Base-by-base conservation (phyloP, 2,329 filamentous ascomycete genomes). In the Calonectria multiphialidica region DNA sequence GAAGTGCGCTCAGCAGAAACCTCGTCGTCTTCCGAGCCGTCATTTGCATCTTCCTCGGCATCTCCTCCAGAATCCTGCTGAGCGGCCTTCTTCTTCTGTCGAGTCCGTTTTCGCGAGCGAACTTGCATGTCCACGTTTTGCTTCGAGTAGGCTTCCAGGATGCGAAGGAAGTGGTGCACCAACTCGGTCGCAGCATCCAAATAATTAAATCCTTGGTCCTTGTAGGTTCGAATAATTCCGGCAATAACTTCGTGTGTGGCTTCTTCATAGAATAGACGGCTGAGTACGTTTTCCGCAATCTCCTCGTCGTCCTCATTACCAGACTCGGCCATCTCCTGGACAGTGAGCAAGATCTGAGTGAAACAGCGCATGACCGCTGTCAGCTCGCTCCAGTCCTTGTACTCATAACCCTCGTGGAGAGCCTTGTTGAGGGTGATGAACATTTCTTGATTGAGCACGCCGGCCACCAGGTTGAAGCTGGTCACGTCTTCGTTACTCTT, bases 221-320 rank as follows among this genome's bases (percentile, higher is more conserved):
- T 98, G 86, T 97, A 98, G n/a, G 90, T 93, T 74, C 93, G 90
- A 1, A 96, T 88, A 66, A 98, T 94, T 71, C 92, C 90, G 35
- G 96, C 90, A 64, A 99, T 90, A 28, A 94, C 90, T 73, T 99
- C 96, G 80, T 99, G 96, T 0, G 96, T 98, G 0, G 94, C 91
- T 80, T 98, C 95, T 83, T 99, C 97, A 84, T 99, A 99, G 82
- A 99, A 99, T n/a, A 99, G 95, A 73, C 96, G 94, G 79, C 94
- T 97, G 65, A 98, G 91, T 15, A 98, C 98, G 78, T 99, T 99
- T 81, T 99, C 96, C 0, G 97, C 96, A 81, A 99, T 98, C 78
- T 98, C 97, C 80, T 98, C 94, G 76, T 99, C 95, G n/a, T 98
- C 96, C 74, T 98, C 96, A 35, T 94, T 90, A 1, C 90, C 89